Percentiles rank a stretch among this genome's conserved stretches.
phyloP scores from a whole-genome alignment of 805 yeast genomes.

The Yamadazyma nakazawae region DNA sequence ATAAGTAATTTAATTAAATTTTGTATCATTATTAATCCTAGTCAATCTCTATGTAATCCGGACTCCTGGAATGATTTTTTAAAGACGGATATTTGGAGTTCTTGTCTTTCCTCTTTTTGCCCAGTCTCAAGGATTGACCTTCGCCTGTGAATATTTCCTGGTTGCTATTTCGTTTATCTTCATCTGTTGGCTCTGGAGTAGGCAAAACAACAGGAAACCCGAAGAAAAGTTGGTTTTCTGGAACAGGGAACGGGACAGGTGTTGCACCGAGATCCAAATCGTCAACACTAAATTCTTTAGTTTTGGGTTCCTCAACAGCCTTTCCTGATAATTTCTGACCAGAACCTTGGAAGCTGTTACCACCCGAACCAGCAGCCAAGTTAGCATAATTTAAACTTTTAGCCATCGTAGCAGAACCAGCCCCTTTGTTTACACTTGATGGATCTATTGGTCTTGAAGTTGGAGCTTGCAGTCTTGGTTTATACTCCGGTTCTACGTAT shows the following conservation, averaged over 20 bases:
- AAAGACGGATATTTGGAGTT: slow-evolving; percentile 47
- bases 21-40: slow-evolving; percentile 19
- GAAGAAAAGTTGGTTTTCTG: slow-evolving; percentile 85
- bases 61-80: slow-evolving; percentile 64
- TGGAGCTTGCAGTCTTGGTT: slow-evolving; percentile 40
- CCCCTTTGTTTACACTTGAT: slow-evolving; percentile 32
- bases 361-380: slow-evolving; percentile 39
- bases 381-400: slow-evolving; percentile 62
- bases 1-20: slow-evolving; percentile 1
- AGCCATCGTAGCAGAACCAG: slow-evolving; percentile 73
- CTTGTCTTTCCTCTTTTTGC: slow-evolving; percentile 64
- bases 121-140: slow-evolving; percentile 74
- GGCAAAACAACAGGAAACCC: slow-evolving; percentile 77
- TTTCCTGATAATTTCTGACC: slow-evolving; percentile 76
- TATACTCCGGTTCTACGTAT: slow-evolving; percentile 83
- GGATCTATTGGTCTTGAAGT: slow-evolving; percentile 31
- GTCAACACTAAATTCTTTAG: slow-evolving; percentile 32
- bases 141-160: slow-evolving; percentile 52
- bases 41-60: slow-evolving; percentile 81
- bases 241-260: slow-evolving; percentile 70
- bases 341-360: slow-evolving; percentile 47
- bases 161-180: slow-evolving; percentile 30
- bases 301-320: slow-evolving; percentile 21
- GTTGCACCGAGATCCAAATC: slow-evolving; percentile 54
- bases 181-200: slow-evolving; percentile 26